phyloP scores from a whole-genome alignment of 1,284 basidiomycete species.

The Sutorius eximius region DNA sequence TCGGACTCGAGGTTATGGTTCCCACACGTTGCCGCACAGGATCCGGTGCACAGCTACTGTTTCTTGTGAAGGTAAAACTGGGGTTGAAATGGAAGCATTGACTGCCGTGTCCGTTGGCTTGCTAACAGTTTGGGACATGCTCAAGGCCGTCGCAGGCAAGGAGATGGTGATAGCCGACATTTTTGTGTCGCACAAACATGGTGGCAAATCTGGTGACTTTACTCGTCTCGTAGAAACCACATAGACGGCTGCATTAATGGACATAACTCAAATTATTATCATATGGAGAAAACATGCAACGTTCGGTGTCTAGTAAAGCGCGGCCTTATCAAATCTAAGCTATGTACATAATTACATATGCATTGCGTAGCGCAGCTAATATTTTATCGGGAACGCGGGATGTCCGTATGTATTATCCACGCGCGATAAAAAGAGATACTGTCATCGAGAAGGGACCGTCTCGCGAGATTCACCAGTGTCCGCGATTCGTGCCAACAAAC shows the following conservation, averaged over 20 bases:
- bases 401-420: not conserved
- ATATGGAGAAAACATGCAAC: not conserved
- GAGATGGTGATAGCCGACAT: conserved; percentile 79
- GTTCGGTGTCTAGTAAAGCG: not conserved
- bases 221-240: conserved; percentile 15
- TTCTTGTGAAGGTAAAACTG: conserved; percentile 76
- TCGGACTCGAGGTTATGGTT: not conserved
- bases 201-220: conserved; percentile 76
- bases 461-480: conserved; percentile 23
- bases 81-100: conserved; percentile 94
- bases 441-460: not conserved
- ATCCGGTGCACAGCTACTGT: conserved; percentile 69
- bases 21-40: conserved; percentile 40
- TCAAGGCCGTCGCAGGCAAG: conserved; percentile 83
- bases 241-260: not conserved
- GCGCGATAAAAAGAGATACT: not conserved
- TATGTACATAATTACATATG: not conserved
- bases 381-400: not conserved
- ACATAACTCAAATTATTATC: not conserved
- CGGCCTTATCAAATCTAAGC: not conserved
- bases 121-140: conserved; percentile 90
- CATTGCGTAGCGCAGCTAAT: not conserved
- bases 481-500: conserved; percentile 38
- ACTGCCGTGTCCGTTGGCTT: conserved; percentile 79
- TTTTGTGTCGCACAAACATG: conserved; percentile 65